Conservation (phyloP, 1,284 basidiomycete species). For the Leucoagaricus sp. region DNA sequence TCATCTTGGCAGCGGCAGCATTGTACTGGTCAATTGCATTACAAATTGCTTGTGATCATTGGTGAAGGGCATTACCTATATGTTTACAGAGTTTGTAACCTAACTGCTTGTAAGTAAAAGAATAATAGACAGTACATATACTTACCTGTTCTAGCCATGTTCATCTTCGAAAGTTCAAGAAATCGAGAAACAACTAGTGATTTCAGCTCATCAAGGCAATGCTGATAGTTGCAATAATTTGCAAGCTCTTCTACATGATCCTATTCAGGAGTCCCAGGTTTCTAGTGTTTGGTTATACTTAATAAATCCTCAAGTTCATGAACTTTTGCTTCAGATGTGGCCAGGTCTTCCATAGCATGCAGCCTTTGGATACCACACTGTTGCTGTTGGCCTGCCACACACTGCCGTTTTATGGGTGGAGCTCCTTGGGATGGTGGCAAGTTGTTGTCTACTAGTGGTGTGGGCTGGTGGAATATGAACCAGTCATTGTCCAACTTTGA, state of each 20-base stretch:
- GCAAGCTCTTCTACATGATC: neutral
- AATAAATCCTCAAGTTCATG: neutral
- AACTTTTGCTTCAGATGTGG: neutral
- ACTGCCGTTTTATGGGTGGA: no score
- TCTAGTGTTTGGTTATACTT: neutral
- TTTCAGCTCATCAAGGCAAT: slow-evolving; percentile 2
- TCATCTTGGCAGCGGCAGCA: slow-evolving; percentile 14
- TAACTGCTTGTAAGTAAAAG: neutral
- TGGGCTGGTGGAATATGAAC: no score
- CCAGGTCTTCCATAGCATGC: neutral
- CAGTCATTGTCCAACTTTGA: no score
- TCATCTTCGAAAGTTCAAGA: slow-evolving; percentile 12
- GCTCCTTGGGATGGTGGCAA: no score
- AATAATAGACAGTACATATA: no score
- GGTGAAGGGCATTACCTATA: slow-evolving; percentile 23
- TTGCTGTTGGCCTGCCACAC: no score
- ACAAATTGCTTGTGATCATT: slow-evolving; percentile 22
- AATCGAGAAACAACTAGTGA: slow-evolving; percentile 3
- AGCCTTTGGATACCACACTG: neutral
- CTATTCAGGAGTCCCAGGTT: neutral
- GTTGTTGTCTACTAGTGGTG: no score
- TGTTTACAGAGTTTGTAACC: slow-evolving; percentile 30
- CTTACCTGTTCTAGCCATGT: neutral
- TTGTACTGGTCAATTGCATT: slow-evolving; percentile 24
- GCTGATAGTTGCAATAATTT: neutral